These are phyloP conservation scores for Quercus parvula DNA, from an alignment of 306 rosid genomes.

Conservation along the genomic window DNA sequence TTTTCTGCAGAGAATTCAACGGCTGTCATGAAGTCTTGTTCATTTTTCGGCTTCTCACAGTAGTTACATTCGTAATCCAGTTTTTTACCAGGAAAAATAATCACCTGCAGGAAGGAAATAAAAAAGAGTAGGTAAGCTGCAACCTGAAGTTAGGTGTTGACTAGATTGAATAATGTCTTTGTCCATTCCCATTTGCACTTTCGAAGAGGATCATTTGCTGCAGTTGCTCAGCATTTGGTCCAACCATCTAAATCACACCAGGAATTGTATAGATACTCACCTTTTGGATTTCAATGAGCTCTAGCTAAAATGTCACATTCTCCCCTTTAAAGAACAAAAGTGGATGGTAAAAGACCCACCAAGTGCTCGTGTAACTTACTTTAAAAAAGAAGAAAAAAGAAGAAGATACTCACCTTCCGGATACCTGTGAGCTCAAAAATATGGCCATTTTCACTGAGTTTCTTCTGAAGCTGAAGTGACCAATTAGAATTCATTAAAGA, in stretches of 20 bases:
- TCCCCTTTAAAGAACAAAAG: too few relatives aligned
- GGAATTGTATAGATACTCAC: conserved; percentile 2
- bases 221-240: neutral
- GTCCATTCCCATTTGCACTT: neutral
- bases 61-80: conserved; percentile 27
- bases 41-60: conserved; percentile 7
- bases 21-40: conserved; percentile 30
- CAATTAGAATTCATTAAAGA: conserved; percentile 34
- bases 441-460: conserved; percentile 16
- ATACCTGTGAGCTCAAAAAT: conserved; percentile 34
- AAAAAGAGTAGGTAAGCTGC: neutral
- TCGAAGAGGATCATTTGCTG: neutral
- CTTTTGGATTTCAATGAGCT: conserved; percentile 33
- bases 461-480: conserved; percentile 23
- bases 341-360: too few relatives aligned
- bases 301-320: neutral
- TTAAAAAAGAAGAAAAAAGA: neutral
- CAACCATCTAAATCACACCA: conserved; percentile 1
- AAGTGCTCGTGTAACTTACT: too few relatives aligned
- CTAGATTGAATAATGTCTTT: neutral
- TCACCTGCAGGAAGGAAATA: conserved; percentile 23
- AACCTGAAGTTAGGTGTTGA: neutral
- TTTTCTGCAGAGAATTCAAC: conserved; percentile 26
- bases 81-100: conserved; percentile 30
- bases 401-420: conserved; percentile 21